Evolutionary conservation across 2,329 filamentous ascomycete species (phyloP), one percentile per base, ranked within the genome.

Genomic region (Drechslera avenae): DNA sequence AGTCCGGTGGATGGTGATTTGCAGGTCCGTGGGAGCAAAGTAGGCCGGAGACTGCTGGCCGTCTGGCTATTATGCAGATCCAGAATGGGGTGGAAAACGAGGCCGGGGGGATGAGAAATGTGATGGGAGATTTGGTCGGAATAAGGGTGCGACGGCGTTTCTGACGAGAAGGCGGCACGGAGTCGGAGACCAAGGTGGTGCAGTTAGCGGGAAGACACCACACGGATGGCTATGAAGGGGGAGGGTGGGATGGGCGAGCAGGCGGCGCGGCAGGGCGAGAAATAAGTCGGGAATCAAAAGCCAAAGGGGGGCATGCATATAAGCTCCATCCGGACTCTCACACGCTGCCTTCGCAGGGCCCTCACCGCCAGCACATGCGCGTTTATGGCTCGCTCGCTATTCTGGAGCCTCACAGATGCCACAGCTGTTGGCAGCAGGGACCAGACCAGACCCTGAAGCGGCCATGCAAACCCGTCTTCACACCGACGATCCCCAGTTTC

Each of bases 111-210:
- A 40, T 48, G 41, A 33, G 48, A 31, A 43, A 40, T 48, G 41
- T 35, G 48, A 31, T 53, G 52, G 46, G 57, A 58, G 43, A 60
- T 58, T 45, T 55, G 54, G 46, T 55, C 50, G 50, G 46, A 42
- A 31, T 39, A 45, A 46, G 47, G 39, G 43, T 41, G 34, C 39
- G 30, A 37, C 36, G 45, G 50, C 42, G 45, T 44, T 46, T 47
- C 52, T 40, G 40, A 53, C 43, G 31, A 47, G 39, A 44, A 50
- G 31, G 39, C 39, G 47, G 46, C 46, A 50, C 46, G 36, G 50
- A 14, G 35, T 49, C 33, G 33, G 48, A 28, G 46, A 21, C 43
- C 21, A 17, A 34, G 39, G 14, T 41, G 45, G 40, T 46, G 50
- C 53, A 49, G 53, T 45, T 46, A 28, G 46, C 50, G 37, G 45